Base-by-base conservation (phyloP, 495 filamentous ascomycete species). In the Daldinia grandis region DNA sequence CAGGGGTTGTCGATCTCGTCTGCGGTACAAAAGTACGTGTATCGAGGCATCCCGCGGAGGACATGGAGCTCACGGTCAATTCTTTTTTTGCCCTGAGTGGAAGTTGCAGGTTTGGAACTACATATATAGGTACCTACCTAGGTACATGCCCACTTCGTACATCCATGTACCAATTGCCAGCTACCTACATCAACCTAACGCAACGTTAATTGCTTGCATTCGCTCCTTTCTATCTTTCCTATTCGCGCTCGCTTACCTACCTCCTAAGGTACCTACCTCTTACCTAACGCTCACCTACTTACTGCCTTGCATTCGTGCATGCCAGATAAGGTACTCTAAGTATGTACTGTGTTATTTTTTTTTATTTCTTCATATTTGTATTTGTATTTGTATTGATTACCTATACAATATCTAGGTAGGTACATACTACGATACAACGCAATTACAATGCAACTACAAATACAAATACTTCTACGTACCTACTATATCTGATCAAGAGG, bases 1-100 rank as follows among this genome's bases (percentile, higher is more conserved):
- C 73, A 74, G 73, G 76, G 69, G 72, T 72, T 57, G 71, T 62
- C 69, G 73, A 73, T 78, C 70, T 72, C 58, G 64, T 70, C 38
- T 31, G 64, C 49, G 24, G 49, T 60, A 74, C 76, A 66, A 74
- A 71, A 69, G 64, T 69, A n/a, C n/a, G n/a, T n/a, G n/a, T n/a
- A 67, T 71, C 66, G 64, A 74, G 71, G 62, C 53, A 70, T 64
- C 66, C 70, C 62, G 44, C 66, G 62, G 61, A 64, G 63, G 57
- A 53, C 56, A 37, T 42, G 27, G 50, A 59, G 53, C 30, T 49
- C 40, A 8, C 31, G 40, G 49, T 61, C 25, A 40, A 62, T 42
- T 58, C 58, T 64, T 62, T 73, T 67, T 47, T 24, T 21, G 9
- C 42, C 42, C 21, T 24, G 8, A 47, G n/a, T n/a, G n/a, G 9